Evolutionary conservation across 2,329 filamentous ascomycete genomes (phyloP), one percentile per base, ranked within the genome.

Genomic region (Aaosphaeria pasadenensis): DNA sequence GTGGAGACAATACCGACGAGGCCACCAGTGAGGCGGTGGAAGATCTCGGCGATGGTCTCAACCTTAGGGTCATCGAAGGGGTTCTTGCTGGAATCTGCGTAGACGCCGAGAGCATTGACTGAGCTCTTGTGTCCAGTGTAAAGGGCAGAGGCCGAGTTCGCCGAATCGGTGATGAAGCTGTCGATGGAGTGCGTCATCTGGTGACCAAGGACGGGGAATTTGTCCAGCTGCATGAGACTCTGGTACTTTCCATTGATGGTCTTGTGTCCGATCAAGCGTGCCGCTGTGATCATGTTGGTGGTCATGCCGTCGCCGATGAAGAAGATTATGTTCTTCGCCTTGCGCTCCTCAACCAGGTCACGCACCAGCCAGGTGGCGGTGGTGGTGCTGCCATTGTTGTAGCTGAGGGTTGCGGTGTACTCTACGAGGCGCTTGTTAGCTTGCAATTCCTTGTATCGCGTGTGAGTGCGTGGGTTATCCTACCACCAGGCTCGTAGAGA

Each of bases 181-280:
- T 92, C 88, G 63, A 94, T 83, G 1, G 88, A 91, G 71, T 92
- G 88, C 7, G 89, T 91, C 80, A 94, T 92, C 72, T 92, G 89
- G 69, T 95, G 89, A 17, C 89, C 89, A 7, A 92, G 66, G n/a
- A 91, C 81, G 3, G 89, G 89, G 72, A 94, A 94, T 63, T 90
- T 80, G 74, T 95, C 89, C 76, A 95, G 77, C 63, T 83, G 79
- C 79, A 95, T 80, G 48, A 77, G 80, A 48, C 80, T 83, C 75
- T 89, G 85, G 70, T 92, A 95, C 69, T 87, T 88, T 58, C 89
- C 89, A 63, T 95, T 94, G 77, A 92, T 80, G 57, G 80, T 86
- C 76, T 89, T 87, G 77, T 95, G 89, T 13, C 80, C 89, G 47
- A 95, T 84, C 47, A 94, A 77, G 56, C 89, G 86, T 46, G 89